Conservation (phyloP, 441 rosid genomes). For the Eutrema salsugineum region DNA sequence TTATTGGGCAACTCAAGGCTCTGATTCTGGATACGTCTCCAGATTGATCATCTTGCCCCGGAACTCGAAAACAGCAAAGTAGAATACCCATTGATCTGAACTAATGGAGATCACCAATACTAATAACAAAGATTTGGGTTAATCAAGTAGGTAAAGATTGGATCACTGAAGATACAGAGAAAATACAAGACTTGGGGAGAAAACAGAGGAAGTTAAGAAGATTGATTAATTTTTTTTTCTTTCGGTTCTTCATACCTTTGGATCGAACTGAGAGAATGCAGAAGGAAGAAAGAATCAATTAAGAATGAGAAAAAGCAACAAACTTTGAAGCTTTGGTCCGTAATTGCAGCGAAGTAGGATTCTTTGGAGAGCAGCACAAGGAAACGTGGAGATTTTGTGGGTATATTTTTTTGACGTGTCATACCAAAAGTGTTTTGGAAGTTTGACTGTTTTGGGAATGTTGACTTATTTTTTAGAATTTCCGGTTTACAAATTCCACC, state of each 20-base stretch:
- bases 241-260: neutral
- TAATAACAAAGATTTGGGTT: neutral
- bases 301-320: slow-evolving; percentile 5
- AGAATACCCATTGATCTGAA: slow-evolving; percentile 22
- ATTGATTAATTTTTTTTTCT: neutral
- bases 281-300: neutral
- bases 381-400: slow-evolving; percentile 11
- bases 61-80: slow-evolving; percentile 17
- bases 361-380: slow-evolving; percentile 21
- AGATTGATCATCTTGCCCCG: neutral
- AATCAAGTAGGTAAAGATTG: neutral
- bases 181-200: neutral
- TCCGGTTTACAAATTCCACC: neutral
- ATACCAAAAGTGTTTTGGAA: neutral
- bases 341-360: slow-evolving; percentile 18
- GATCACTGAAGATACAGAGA: neutral
- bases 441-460: slow-evolving; percentile 7
- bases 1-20: neutral
- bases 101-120: neutral
- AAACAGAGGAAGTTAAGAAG: neutral
- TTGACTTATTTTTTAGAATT: neutral
- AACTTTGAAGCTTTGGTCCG: slow-evolving; percentile 16
- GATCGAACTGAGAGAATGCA: neutral
- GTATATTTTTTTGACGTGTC: slow-evolving; percentile 10
- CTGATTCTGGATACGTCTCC: neutral